Base-by-base conservation (phyloP, 192 early-diverging fungal genomes). In the Jimgerdemannia lactiflua region DNA sequence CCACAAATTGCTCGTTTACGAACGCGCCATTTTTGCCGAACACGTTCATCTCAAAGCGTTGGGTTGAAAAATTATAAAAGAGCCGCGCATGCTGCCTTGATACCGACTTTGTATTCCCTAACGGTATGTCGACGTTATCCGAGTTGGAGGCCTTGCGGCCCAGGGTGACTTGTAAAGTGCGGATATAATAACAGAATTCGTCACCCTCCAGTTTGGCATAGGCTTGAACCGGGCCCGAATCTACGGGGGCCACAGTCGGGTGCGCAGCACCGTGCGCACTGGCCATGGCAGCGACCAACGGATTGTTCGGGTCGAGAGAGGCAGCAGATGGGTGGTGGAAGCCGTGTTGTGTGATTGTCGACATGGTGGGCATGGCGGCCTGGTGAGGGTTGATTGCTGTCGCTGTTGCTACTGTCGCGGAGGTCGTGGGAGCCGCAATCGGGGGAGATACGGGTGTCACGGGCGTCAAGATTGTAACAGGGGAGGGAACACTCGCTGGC, bases 121-220 rank as follows among this genome's bases (percentile, higher is more conserved):
- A 85, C 76, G 94, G 91, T 43, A 97, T 91, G 77, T 97, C 96
- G n/a, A 96, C 90, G 8, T 87, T 85, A 40, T 92, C 93, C 11
- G 84, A 84, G 67, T 79, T 76, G 2, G 84, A 86, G 18, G 89
- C 85, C 73, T 90, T 87, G 17, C 96, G 87, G 11, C 96, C 96
- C 41, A 97, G 77, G 7, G 88, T 87, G 3, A 95, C 91, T 71
- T 92, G 89, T 8, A 95, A 83, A 11, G 93, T 93, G 65, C 91
- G 87, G 69, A 97, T 91, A 73, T 93, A 95, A 82, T 95, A 96
- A 80, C 91, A 93, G 70, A 95, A 90, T 39, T 91, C 89, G 20
- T 92, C 87, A 42, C 95, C 92, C 77, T 95, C 93, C 18, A 97
- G 88, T 82, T 97, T 97, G 20, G 95, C 95, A 77, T 95, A 97